Evolutionary conservation across 2,329 filamentous ascomycete genomes (phyloP).

Genomic region (Pseudofabraea citricarpa): DNA sequence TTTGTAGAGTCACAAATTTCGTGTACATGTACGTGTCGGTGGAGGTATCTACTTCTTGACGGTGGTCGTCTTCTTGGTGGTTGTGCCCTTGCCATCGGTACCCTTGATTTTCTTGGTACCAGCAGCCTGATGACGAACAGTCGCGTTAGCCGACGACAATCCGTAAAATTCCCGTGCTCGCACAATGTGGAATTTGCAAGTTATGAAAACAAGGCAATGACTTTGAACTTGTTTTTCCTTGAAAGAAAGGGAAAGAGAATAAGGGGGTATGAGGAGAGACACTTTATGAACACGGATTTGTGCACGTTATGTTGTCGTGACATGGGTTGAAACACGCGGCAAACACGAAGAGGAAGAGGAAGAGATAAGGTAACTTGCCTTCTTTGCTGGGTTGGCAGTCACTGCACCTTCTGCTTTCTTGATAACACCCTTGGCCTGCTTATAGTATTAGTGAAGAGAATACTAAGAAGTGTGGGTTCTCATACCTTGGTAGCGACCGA

Average conservation of each 20-base stretch:
- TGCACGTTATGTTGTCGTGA: too few species aligned
- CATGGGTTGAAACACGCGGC: constrained; percentile 12
- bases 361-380: constrained; percentile 22
- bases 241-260: background rate
- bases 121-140: too few species aligned
- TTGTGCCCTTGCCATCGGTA: constrained; percentile 23
- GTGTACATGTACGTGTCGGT: too few species aligned
- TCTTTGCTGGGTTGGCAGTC: constrained; percentile 31
- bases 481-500: constrained; percentile 23
- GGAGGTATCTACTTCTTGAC: constrained; percentile 16
- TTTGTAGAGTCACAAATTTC: constrained; percentile 14
- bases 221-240: background rate
- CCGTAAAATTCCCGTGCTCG: constrained; percentile 5
- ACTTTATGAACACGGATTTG: too few species aligned
- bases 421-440: constrained; percentile 24
- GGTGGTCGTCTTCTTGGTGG: constrained; percentile 14
- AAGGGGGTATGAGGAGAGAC: too few species aligned
- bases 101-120: constrained; percentile 33
- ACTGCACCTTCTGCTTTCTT: constrained; percentile 27
- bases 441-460: constrained; percentile 10
- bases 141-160: too few species aligned
- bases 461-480: background rate
- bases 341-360: too few species aligned
- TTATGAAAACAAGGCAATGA: too few species aligned
- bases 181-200: too few species aligned